A percentile compares a stretch with the other conserved stretches of the same genome.
Conservation (phyloP, 352 stramenopile genomes). For the Phytophthora tubulina region DNA sequence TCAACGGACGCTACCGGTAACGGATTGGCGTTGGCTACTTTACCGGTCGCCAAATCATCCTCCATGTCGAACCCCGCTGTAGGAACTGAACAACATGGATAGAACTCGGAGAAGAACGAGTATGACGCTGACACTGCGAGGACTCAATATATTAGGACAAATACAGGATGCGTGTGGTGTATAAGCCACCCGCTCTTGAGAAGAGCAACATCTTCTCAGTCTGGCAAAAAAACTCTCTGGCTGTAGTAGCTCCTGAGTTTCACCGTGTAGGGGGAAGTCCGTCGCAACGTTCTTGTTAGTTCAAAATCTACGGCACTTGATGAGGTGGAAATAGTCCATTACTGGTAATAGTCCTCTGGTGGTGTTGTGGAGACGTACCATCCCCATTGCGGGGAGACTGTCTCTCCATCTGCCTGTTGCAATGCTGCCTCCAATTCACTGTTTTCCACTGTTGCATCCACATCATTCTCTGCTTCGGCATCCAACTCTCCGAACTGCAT, state of each 20-base stretch:
- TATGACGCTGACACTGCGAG: slow-evolving; percentile 15
- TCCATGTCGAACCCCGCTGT: neutral
- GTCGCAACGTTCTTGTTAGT: slow-evolving; percentile 20
- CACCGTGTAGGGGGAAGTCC: slow-evolving; percentile 28
- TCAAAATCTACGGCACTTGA: slow-evolving; percentile 43
- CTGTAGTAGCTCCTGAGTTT: slow-evolving; percentile 21
- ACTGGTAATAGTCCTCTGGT: slow-evolving; percentile 75
- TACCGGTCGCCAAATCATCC: neutral
- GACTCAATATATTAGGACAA: slow-evolving; percentile 45
- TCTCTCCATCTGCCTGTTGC: slow-evolving; percentile 52
- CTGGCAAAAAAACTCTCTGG: slow-evolving; percentile 20
- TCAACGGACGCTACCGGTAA: slow-evolving; percentile 1
- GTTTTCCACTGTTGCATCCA: slow-evolving; percentile 17
- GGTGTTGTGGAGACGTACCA: slow-evolving; percentile 88
- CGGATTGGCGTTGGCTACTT: slow-evolving; percentile 8
- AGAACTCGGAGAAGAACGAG: neutral
- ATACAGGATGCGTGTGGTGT: slow-evolving; percentile 19
- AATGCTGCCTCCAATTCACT: slow-evolving; percentile 28
- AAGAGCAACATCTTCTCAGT: slow-evolving; percentile 14
- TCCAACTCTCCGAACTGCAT: slow-evolving; percentile 50
- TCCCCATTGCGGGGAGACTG: slow-evolving; percentile 75
- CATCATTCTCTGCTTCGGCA: slow-evolving; percentile 34
- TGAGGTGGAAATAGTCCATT: slow-evolving; percentile 13
- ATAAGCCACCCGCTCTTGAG: neutral
- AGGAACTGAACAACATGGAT: no score